phyloP scores from a whole-genome alignment of 2,329 filamentous ascomycete species.

The Stachybotrys chartarum region DNA sequence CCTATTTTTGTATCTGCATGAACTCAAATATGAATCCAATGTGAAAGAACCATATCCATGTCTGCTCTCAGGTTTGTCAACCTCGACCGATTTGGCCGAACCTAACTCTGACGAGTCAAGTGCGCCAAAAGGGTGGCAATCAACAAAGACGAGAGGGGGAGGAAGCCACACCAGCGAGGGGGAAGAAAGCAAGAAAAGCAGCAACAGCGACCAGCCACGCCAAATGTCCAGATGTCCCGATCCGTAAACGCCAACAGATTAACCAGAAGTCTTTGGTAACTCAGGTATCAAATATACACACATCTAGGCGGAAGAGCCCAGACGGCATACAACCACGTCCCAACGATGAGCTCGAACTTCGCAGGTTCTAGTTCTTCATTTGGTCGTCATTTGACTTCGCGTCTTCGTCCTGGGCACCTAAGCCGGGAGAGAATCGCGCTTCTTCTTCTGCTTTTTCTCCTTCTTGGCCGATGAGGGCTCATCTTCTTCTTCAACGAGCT shows the following conservation, averaged over 20 bases:
- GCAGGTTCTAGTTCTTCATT: not conserved
- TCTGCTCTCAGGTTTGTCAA: no score
- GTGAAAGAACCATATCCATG: no score
- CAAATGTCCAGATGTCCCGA: slow-evolving; percentile 10
- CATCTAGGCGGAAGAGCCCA: slow-evolving; percentile 14
- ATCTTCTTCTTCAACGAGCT: slow-evolving; percentile 53
- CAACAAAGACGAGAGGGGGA: slow-evolving; percentile 4
- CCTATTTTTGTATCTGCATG: no score
- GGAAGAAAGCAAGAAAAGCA: slow-evolving; percentile 2
- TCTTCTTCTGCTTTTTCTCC: slow-evolving; percentile 42
- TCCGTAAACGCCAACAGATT: slow-evolving; percentile 12
- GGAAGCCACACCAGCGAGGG: slow-evolving; percentile 3
- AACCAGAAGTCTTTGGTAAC: slow-evolving; percentile 13
- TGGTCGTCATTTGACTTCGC: not conserved
- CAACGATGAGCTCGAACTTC: not conserved
- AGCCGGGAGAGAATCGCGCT: slow-evolving; percentile 28
- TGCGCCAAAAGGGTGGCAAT: not conserved
- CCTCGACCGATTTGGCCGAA: no score
- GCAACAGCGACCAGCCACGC: slow-evolving; percentile 19
- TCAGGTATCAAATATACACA: slow-evolving; percentile 28
- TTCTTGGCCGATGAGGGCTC: slow-evolving; percentile 57
- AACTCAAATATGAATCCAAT: no score
- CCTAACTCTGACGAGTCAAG: no score
- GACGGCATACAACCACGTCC: slow-evolving; percentile 6
- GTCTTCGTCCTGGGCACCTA: slow-evolving; percentile 13